Base-by-base conservation (phyloP, 2,329 filamentous ascomycete genomes). In the Pseudogymnoascus sp. region DNA sequence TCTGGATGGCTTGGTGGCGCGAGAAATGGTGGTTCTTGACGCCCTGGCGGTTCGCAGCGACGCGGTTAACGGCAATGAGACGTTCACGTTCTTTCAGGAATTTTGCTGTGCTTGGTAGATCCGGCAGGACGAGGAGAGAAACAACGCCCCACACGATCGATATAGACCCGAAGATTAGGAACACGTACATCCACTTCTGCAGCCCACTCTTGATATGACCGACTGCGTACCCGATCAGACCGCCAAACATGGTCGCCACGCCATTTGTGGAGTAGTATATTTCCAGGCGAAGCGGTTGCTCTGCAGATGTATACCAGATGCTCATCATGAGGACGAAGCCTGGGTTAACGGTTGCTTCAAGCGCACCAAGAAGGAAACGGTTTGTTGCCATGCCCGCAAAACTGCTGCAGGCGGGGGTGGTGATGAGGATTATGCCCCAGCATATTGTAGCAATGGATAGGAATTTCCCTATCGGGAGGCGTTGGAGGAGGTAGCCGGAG, bases 121-220 rank as follows among this genome's bases (percentile, higher is more conserved):
- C 84, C 0, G 89, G 88, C 61, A 89, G 76, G 7, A 78, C 77
- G 68, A 89, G 89, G 50, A 76, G 72, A 73, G 87, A 90, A 70
- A 81, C 79, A 0, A 86, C 62, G 0, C 87, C 87, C 67, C 88
- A 89, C 0, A 88, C 56, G 37, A 89, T 82, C 0, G 87, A 89
- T 60, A 89, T 69, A 0, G 77, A 78, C 0, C 87, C 87, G 0
- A 86, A 85, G 16, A 89, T 75, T 11, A 90, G 76, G 71, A 89
- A 90, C 64, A 90, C 87, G 68, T 88, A 89, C 75, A 89, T 87
- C 87, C 88, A 91, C 4, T 81, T 76, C 42, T 78, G 80, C 42
- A 89, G 74, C 0, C 74, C 71, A 0, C 83, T 84, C 0, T 70
- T 75, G 59, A 89, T 84, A 71, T 88, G 85, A 0, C 84, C 85